Evolutionary conservation across 2,329 filamentous ascomycete genomes (phyloP), one percentile per base, ranked within the genome.

Genomic region (Fusarium paranaense): DNA sequence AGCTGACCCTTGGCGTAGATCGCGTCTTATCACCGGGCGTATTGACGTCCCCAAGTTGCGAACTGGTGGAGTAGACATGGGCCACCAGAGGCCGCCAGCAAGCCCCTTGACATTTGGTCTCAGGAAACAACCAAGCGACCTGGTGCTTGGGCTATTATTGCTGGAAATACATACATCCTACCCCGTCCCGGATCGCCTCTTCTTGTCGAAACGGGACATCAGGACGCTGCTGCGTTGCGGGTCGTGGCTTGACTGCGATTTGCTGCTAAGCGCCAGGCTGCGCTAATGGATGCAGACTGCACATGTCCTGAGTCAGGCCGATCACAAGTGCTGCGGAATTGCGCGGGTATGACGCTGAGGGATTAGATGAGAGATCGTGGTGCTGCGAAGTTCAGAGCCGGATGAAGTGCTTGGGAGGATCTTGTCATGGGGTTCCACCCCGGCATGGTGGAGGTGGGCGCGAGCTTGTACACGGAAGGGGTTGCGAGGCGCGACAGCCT

Each of bases 231-330:
- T 64, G 40, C 32, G 42, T n/a, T 33, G 62, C 25, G 67, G 61
- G 59, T 69, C 59, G 64, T 69, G 71, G 57, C 64, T 72, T 66
- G 54, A 14, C 38, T 47, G 47, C 54, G 52, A 33, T 71, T 64
- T 33, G 10, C 40, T 42, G 42, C 47, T 33, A 40, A 62, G 60
- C 57, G 37, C 40, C 47, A 62, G 62, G 62, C 27, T 67, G 60
- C 72, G 61, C 74, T 76, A 76, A 59, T 38, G 16, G 47, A 32
- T 62, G 66, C 58, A 27, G 58, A 66, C 65, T 67, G 58, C 50
- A 64, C 27, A 52, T 42, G 22, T 73, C 65, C 62, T 63, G 74
- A 76, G 74, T 76, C 74, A 76, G 70, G 60, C 45, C 35, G 37
- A 66, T 62, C 56, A 52, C 27, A 50, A 54, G 63, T 65, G 66